Base-by-base conservation (phyloP, 2,329 filamentous ascomycete species). In the Cladosporium sp. region DNA sequence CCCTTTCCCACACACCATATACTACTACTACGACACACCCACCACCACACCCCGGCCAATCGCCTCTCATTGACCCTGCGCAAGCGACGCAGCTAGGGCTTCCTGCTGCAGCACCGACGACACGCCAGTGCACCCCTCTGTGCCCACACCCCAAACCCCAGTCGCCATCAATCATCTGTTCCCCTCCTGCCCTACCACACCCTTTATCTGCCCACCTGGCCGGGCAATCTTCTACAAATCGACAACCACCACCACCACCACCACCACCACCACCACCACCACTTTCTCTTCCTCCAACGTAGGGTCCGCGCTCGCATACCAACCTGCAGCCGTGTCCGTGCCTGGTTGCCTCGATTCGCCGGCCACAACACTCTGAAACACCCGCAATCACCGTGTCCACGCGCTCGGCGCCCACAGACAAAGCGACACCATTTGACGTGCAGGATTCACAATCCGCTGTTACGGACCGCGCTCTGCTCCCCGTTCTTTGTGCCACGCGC, bases 391-490 rank as follows among this genome's bases (percentile, higher is more conserved):
- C 48, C 48, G 39, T 27, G 33, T 42, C 48, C 48, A 38, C 48
- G 41, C 48, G 40, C 39, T n/a, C 48, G 39, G 48, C 48, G 38
- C 39, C 40, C 40, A 32, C 39, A 33, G 15, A 43, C 48, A 32
- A 29, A 43, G 25, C 33, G 25, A 48, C 45, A 30, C 43, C 25
- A 20, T 38, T 30, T 43, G 33, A 50, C 48, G 33, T 50, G 48
- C 48, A 50, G 41, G 36, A 9, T 43, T 43, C 40, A 50, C 48
- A 50, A 50, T 50, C 48, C 48, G 47, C 38, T 50, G 47, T 50
- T 43, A 42, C 38, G 40, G 40, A 47, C 20, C 33, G 43, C 43
- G 45, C 45, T 35, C 45, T 48, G 45, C 29, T 33, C 36, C 32
- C 48, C 48, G 48, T 38, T 33, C 48, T 39, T 19, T 43, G 48